Evolutionary conservation across 164 flowering plant species (phyloP).

Genomic region (Annona squamosa): DNA sequence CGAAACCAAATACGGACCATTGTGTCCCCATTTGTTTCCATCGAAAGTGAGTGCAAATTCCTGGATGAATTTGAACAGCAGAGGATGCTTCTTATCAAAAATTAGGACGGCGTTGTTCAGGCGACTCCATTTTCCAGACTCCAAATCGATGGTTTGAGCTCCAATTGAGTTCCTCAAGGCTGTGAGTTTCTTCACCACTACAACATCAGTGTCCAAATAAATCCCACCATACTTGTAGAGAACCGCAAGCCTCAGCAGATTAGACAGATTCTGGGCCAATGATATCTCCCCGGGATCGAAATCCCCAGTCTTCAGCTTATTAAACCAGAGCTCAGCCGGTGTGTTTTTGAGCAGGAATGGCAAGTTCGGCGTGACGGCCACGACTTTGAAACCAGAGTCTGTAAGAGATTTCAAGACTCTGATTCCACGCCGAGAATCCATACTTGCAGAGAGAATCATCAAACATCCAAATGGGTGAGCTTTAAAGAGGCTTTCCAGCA

Average conservation of each 20-base stretch:
- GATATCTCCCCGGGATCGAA: conserved; percentile 41
- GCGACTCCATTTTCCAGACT: conserved; percentile 46
- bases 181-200: conserved; percentile 31
- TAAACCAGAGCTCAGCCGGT: conserved; percentile 62
- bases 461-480: conserved; percentile 65
- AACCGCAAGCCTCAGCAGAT: conserved; percentile 38
- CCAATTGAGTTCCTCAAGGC: conserved; percentile 39
- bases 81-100: conserved; percentile 68
- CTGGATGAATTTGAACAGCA: conserved; percentile 54
- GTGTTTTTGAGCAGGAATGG: conserved; percentile 46
- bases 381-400: conserved; percentile 34
- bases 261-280: conserved; percentile 41
- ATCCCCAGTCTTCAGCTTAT: conserved; percentile 34
- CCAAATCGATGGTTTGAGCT: conserved; percentile 30
- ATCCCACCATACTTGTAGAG: conserved; percentile 51
- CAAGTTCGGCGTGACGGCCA: conserved; percentile 56
- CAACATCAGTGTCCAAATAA: conserved; percentile 45
- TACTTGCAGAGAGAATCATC: conserved; percentile 46
- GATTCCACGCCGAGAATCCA: conserved; percentile 50
- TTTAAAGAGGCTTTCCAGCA: conserved; percentile 62
- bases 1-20: conserved; percentile 83
- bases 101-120: conserved; percentile 76
- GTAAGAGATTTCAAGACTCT: conserved; percentile 41
- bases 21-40: conserved; percentile 84
- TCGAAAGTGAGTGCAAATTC: conserved; percentile 66